Evolutionary conservation across 768 basidiomycete genomes (phyloP), one percentile per base, ranked within the genome.

Genomic region (Dacryopinax spathularia): DNA sequence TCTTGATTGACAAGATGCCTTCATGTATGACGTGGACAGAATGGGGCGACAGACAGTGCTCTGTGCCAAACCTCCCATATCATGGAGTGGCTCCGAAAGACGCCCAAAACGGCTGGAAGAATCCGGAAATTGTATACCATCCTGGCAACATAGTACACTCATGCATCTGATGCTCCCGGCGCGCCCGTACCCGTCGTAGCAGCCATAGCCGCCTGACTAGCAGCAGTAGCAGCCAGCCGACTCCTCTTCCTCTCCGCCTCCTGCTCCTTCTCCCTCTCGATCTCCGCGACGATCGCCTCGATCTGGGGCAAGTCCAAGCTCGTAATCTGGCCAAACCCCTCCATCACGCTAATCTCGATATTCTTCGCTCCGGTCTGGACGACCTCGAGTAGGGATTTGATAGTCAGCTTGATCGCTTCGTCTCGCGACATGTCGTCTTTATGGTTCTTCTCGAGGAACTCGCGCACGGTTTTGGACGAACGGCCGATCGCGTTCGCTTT

Each of bases 291-390:
- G 64, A 98, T 93, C 0, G 79, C 84, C 72, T 96, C 92, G 61
- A 99, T 94, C 73, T 98, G 89, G 0, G 84, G 66, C 9, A 91
- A 79, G 35, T 88, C 91, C 64, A 99, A 77, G 71, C 87, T 92
- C 93, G 91, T 90, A 62, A 95, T 84, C 77, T 93, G 89, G 65
- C 91, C 90, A 73, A 91, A 97, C 65, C 86, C 83, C 72, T 96
- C 93, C 91, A 98, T 94, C 44, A 97, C 90, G 66, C 89, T 93
- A 69, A 99, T 91, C 74, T 99, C 96, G 66, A 99, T 98, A 75
- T 99, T 99, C 80, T 98, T 98, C 3, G 96, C 96, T n/a, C 96
- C 96, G 1, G 96, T 97, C 77, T 98, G 96, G 7, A 99, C 96
- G 35, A 99, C 94, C 74, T 99, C 96, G 25, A 99, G 79, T 69